Conservation (phyloP, 2,329 filamentous ascomycete species). For the Calycina marina region DNA sequence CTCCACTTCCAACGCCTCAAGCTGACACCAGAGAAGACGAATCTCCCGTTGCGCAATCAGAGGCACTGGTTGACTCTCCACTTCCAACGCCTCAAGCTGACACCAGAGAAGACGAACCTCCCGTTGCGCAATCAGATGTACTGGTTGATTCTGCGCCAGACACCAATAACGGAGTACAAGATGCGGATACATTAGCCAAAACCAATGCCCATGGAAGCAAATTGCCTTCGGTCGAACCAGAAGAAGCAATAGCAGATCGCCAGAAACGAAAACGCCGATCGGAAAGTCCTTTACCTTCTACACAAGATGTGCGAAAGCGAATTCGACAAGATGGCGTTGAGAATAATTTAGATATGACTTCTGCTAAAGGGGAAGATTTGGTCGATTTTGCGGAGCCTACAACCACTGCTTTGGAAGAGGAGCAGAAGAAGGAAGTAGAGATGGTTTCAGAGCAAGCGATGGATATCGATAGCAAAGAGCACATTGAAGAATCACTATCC, state of each 20-base stretch:
- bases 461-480: background rate
- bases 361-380: too few species aligned
- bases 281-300: conserved; percentile 40
- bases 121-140: too few species aligned
- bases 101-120: background rate
- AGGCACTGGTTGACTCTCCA: too few species aligned
- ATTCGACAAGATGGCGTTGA: conserved; percentile 23
- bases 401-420: too few species aligned
- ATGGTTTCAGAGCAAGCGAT: conserved; percentile 1
- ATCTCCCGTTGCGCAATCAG: too few species aligned
- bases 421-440: background rate
- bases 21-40: background rate
- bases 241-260: conserved; percentile 32
- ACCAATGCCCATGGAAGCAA: conserved; percentile 7
- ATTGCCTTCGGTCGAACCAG: conserved; percentile 18
- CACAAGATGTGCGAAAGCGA: conserved; percentile 40
- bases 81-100: background rate
- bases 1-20: background rate
- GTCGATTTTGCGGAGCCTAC: too few species aligned
- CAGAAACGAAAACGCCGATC: conserved; percentile 56
- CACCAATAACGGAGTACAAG: conserved; percentile 1
- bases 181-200: conserved; percentile 9
- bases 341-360: too few species aligned
- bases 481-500: conserved; percentile 6
- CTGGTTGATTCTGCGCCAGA: background rate